phyloP scores from a whole-genome alignment of 2,329 filamentous ascomycete species.

The Diaporthe capsici region DNA sequence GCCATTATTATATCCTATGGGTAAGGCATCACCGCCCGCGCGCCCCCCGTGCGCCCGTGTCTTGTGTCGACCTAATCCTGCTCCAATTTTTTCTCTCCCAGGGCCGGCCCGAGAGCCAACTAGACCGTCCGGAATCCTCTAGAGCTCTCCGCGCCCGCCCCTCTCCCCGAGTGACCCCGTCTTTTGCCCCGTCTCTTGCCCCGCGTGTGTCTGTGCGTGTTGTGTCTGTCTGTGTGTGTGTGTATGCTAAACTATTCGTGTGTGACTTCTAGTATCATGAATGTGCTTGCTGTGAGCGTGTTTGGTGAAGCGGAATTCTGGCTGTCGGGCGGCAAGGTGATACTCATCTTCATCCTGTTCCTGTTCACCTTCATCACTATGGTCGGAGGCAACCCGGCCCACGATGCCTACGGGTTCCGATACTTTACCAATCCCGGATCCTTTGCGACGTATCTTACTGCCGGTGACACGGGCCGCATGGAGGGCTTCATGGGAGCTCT shows the following conservation, averaged over 20 bases:
- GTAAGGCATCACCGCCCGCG: slow-evolving; percentile 55
- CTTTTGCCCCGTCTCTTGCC: slow-evolving; percentile 9
- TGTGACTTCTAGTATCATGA: slow-evolving; percentile 62
- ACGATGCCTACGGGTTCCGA: slow-evolving; percentile 80
- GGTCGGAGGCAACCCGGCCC: slow-evolving; percentile 81
- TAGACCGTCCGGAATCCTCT: slow-evolving; percentile 29
- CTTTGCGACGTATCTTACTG: slow-evolving; percentile 73
- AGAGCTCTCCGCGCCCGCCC: slow-evolving; percentile 24
- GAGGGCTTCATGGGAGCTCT: slow-evolving; percentile 79
- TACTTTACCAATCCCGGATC: slow-evolving; percentile 75
- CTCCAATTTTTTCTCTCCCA: not conserved
- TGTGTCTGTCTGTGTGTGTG: slow-evolving; percentile 8
- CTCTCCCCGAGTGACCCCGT: slow-evolving; percentile 24
- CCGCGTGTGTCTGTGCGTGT: not conserved
- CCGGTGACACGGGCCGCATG: slow-evolving; percentile 74
- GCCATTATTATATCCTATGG: slow-evolving; percentile 69
- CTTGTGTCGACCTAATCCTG: not conserved
- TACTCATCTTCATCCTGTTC: slow-evolving; percentile 77
- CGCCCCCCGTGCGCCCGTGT: not conserved
- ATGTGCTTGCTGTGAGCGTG: slow-evolving; percentile 75
- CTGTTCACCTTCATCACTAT: slow-evolving; percentile 83
- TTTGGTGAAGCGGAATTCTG: slow-evolving; percentile 83
- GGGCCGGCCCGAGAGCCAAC: slow-evolving; percentile 21
- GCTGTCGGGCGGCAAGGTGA: slow-evolving; percentile 73
- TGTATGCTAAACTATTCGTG: slow-evolving; percentile 45